Evolutionary conservation across 225 moss, liverwort and hornwort genomes (phyloP).

Genomic region (Thuidium tamariscinum): DNA sequence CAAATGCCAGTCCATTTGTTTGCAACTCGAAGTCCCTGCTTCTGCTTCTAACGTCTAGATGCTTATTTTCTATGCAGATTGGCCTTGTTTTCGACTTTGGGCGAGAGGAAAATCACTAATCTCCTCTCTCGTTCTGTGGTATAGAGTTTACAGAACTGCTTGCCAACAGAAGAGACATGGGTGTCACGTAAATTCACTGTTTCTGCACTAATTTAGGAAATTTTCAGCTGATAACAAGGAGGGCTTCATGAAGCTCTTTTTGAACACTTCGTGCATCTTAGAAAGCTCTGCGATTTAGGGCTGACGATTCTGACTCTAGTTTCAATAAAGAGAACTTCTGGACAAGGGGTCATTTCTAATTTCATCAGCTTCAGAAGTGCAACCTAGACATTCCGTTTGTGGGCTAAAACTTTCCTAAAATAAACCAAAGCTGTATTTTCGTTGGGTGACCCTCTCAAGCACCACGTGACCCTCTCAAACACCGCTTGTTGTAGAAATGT

Average conservation of each 20-base stretch:
- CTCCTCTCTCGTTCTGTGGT: background rate
- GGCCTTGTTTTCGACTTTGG: constrained; percentile 42
- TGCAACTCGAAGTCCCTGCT: background rate
- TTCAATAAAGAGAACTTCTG: background rate
- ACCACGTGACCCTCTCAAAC: background rate
- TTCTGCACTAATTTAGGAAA: background rate
- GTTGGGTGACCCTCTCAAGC: background rate
- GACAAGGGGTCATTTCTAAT: background rate
- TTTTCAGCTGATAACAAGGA: background rate
- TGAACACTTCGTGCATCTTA: background rate
- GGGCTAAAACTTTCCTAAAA: background rate
- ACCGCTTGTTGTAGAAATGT: background rate
- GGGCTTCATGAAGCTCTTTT: background rate
- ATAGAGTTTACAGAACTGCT: background rate
- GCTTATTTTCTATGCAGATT: constrained; percentile 15
- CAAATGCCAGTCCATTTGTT: background rate
- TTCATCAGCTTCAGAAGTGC: background rate
- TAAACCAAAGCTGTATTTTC: background rate
- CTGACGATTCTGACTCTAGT: background rate
- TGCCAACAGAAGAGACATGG: background rate
- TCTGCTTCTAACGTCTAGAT: background rate
- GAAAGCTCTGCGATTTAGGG: background rate
- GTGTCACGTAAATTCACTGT: background rate
- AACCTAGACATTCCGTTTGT: background rate
- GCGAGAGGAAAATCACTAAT: constrained; percentile 28